These are phyloP conservation scores for Crepidotus variabilis DNA, from an alignment of 768 basidiomycete genomes.

Conservation along the genomic window DNA sequence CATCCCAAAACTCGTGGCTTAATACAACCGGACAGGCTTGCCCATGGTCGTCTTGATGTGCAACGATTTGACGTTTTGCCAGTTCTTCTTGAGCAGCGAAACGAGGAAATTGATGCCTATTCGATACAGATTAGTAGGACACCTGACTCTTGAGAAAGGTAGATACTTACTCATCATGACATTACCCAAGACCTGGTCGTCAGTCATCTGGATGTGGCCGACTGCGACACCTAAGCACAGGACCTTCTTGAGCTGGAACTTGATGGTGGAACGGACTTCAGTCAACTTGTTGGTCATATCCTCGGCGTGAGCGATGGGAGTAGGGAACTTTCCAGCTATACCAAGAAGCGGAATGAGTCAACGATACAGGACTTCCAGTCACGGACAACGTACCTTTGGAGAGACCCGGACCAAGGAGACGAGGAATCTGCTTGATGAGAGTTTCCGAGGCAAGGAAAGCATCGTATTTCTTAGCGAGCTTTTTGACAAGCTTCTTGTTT, in stretches of 20 bases:
- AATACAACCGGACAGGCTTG: slow-evolving; percentile 95
- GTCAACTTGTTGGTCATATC: slow-evolving; percentile 86
- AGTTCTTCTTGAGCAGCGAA: slow-evolving; percentile 98
- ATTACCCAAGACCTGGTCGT: slow-evolving; percentile 95
- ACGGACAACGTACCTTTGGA: slow-evolving; percentile 74
- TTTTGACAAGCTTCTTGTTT: slow-evolving; percentile 99
- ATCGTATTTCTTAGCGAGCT: slow-evolving; percentile 99
- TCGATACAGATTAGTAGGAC: slow-evolving; percentile 5
- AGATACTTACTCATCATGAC: slow-evolving; percentile 85
- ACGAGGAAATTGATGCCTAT: slow-evolving; percentile 99
- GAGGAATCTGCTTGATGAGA: slow-evolving; percentile 99
- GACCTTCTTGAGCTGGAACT: slow-evolving; percentile 99
- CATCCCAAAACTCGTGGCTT: slow-evolving; percentile 20
- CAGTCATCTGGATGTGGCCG: slow-evolving; percentile 95
- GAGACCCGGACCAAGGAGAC: slow-evolving; percentile 98
- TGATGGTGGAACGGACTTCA: slow-evolving; percentile 98
- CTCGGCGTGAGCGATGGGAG: slow-evolving; percentile 89
- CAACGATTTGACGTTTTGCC: slow-evolving; percentile 98
- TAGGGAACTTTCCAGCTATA: slow-evolving; percentile 96
- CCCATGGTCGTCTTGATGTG: slow-evolving; percentile 99
- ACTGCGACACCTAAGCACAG: slow-evolving; percentile 98
- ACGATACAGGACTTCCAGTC: neutral
- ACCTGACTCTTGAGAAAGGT: neutral
- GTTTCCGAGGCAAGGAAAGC: slow-evolving; percentile 97
- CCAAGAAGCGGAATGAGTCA: too few relatives aligned